Conservation (phyloP, 768 basidiomycete genomes). For the Tephrocybe sp. region DNA sequence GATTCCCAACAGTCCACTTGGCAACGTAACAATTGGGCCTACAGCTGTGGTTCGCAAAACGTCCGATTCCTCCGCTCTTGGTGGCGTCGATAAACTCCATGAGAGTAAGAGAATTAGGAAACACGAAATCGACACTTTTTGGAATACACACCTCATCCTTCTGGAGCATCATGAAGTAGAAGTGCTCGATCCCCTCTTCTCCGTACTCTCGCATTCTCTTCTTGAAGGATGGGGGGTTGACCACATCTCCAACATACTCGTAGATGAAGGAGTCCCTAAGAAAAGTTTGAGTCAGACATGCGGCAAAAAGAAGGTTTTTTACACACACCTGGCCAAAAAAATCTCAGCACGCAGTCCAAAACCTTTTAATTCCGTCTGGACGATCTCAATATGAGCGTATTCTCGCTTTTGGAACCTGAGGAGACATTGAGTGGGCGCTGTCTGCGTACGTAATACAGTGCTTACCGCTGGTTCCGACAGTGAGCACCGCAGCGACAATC, state of each 20-base stretch:
- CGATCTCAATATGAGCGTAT: conserved; percentile 86
- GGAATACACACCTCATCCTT: conserved; percentile 78
- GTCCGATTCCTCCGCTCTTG: conserved; percentile 92
- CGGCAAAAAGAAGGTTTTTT: not conserved
- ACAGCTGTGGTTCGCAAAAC: conserved; percentile 98
- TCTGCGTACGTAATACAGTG: conserved; percentile 16
- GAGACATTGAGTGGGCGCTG: conserved; percentile 7
- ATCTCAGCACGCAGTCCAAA: conserved; percentile 82
- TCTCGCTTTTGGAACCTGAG: conserved; percentile 82
- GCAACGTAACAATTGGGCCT: conserved; percentile 97
- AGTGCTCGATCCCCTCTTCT: conserved; percentile 90
- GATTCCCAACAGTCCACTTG: conserved; percentile 91
- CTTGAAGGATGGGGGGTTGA: conserved; percentile 81
- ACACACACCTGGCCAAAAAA: conserved; percentile 61
- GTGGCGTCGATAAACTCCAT: conserved; percentile 94
- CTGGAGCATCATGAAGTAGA: conserved; percentile 99
- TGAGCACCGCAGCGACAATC: conserved; percentile 82
- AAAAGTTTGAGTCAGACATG: conserved; percentile 8
- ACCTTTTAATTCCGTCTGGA: conserved; percentile 93
- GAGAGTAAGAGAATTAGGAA: not conserved
- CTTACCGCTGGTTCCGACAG: conserved; percentile 94
- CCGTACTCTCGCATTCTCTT: conserved; percentile 95
- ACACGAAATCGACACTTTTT: not conserved
- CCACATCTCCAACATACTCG: conserved; percentile 97
- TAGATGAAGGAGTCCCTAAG: conserved; percentile 89